Conservation (phyloP, 345 rosid genomes). For the Raphanus sativus region DNA sequence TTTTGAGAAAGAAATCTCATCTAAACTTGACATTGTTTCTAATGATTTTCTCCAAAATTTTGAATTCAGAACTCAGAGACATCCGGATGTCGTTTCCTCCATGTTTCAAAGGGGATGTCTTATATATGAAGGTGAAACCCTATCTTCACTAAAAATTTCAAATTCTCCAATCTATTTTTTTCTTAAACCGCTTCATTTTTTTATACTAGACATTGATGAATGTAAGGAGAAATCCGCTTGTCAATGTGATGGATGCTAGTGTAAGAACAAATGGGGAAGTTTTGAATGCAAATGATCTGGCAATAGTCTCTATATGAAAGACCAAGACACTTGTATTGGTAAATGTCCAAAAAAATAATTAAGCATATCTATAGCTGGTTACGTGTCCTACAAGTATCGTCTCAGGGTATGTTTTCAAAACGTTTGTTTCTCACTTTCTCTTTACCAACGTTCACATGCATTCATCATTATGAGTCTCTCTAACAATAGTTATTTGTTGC, state of each 20-base stretch:
- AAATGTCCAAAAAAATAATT: slow-evolving; percentile 20
- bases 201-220: slow-evolving; percentile 64
- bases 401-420: slow-evolving; percentile 64
- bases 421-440: background rate
- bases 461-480: slow-evolving; percentile 4
- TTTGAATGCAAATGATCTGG: slow-evolving; percentile 83
- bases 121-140: slow-evolving; percentile 65
- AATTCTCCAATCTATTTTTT: background rate
- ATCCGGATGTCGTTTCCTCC: slow-evolving; percentile 72
- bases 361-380: slow-evolving; percentile 56
- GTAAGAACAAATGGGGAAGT: slow-evolving; percentile 82
- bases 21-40: background rate
- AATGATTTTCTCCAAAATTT: background rate
- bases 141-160: background rate
- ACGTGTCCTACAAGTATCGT: slow-evolving; percentile 93
- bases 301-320: slow-evolving; percentile 64
- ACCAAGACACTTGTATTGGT: slow-evolving; percentile 92
- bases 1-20: no score
- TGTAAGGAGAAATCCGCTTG: slow-evolving; percentile 73
- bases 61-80: slow-evolving; percentile 55
- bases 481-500: background rate
- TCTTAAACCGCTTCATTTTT: slow-evolving; percentile 7
- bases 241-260: slow-evolving; percentile 85
- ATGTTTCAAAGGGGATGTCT: slow-evolving; percentile 73
- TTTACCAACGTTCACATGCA: background rate